A percentile compares a stretch with the other conserved stretches of the same genome.
Conservation (phyloP, 805 yeast species). For the Saturnispora silvae region DNA sequence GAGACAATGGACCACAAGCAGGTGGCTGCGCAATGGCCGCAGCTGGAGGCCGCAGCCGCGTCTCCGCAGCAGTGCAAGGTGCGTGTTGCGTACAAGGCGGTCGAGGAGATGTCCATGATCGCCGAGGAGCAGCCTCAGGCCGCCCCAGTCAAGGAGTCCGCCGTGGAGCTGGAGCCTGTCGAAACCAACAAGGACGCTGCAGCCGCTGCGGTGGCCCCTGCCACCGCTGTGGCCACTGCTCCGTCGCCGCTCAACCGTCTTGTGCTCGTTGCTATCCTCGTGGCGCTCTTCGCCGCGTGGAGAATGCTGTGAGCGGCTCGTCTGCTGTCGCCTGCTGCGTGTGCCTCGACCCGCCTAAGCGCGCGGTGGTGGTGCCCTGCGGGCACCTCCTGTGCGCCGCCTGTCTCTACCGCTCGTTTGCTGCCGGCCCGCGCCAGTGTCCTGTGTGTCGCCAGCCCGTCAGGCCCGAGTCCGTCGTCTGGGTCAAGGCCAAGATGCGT, state of each 20-base stretch:
- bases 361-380: slow-evolving; percentile 41
- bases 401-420: slow-evolving; percentile 41
- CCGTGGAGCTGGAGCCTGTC: slow-evolving; percentile 11
- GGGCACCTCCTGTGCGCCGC: slow-evolving; percentile 49
- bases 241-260: slow-evolving; percentile 1
- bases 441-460: no score
- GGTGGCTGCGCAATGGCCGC: slow-evolving; percentile 66
- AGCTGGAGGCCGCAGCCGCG: slow-evolving; percentile 46
- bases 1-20: slow-evolving; percentile 41
- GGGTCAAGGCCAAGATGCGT: no score
- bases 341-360: slow-evolving; percentile 43
- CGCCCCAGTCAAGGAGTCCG: slow-evolving; percentile 12
- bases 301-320: slow-evolving; percentile 2
- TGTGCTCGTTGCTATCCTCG: slow-evolving; percentile 5
- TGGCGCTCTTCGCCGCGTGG: slow-evolving; percentile 8
- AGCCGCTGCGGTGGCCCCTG: slow-evolving; percentile 1
- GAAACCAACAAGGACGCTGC: background rate
- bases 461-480: no score
- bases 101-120: slow-evolving; percentile 23
- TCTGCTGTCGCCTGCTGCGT: slow-evolving; percentile 38
- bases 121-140: slow-evolving; percentile 20
- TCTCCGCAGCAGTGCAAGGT: slow-evolving; percentile 22
- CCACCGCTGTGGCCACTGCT: slow-evolving; percentile 8
- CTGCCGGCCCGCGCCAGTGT: no score
- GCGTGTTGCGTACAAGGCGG: slow-evolving; percentile 24